Evolutionary conservation across 345 rosid genomes (phyloP).

Genomic region (Ailanthus altissimus): DNA sequence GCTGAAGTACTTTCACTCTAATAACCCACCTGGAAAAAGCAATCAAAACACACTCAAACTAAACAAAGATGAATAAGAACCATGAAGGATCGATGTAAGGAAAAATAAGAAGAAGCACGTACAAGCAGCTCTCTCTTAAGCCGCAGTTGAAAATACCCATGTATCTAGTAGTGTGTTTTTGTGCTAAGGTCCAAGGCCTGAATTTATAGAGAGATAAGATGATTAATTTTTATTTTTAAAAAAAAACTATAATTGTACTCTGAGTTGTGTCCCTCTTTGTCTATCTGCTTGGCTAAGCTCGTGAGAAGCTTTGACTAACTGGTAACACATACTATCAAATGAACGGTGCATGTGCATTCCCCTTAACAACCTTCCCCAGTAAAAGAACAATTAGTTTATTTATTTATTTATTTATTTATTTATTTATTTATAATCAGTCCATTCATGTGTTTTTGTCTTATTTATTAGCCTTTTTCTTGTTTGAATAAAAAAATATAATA

Average conservation of each 20-base stretch:
- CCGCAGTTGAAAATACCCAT: background rate
- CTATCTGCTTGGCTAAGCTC: constrained; percentile 26
- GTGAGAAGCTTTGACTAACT: constrained; percentile 39
- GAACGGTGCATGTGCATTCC: constrained; percentile 23
- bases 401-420: too few species aligned
- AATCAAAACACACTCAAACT: background rate
- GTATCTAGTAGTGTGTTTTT: background rate
- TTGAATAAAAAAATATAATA: too few species aligned
- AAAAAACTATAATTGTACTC: background rate
- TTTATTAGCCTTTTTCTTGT: too few species aligned
- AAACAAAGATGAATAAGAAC: background rate
- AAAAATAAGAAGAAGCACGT: background rate
- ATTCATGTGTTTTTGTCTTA: too few species aligned
- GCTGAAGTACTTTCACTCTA: too few species aligned
- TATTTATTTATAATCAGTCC: too few species aligned
- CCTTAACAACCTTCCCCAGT: constrained; percentile 23
- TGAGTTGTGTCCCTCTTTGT: background rate
- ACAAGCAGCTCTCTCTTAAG: background rate
- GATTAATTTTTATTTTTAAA: background rate
- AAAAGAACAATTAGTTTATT: too few species aligned
- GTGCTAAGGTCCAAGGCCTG: background rate
- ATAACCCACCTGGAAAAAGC: constrained; percentile 14
- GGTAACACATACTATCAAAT: constrained; percentile 21
- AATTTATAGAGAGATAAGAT: constrained; percentile 29
- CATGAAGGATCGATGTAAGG: background rate